Base-by-base conservation (phyloP, 2,329 filamentous ascomycete species). In the Arthrobotrys entomopaga region DNA sequence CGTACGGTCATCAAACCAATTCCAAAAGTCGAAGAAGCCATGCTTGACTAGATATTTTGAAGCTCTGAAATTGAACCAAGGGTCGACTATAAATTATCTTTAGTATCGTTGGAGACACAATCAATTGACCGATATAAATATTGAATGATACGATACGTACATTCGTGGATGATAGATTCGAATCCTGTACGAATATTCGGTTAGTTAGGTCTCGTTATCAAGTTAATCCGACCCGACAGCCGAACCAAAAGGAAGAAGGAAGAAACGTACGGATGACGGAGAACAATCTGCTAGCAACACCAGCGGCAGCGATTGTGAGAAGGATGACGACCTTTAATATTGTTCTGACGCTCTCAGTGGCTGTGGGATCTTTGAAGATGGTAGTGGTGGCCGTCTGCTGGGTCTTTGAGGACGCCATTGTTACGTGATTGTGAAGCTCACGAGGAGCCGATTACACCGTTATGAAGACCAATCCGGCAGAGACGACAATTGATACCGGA, bases 131-230 rank as follows among this genome's bases (percentile, higher is more conserved):
- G 26, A 34, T 34, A 6, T 34, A 5, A 10, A 57, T 22, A 22
- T n/a, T n/a, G n/a, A n/a, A n/a, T n/a, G n/a, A n/a, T n/a, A n/a
- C n/a, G 15, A 52, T 77, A 90, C 93, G 83, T 82, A 97, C 95
- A 99, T 86, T 99, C 95, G 86, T 99, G 95, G 81, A 99, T 99
- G 81, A 99, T 99, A 84, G 92, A 97, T 84, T 99, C 95, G 81
- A 99, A 99, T 78, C 91, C 91, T 94, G 80, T 34, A 34, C 29
- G 29, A 3, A 29, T 10, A 26, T 22, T 46, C 26, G n/a, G 48
- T 65, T 59, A 72, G 63, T 6, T 24, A n/a, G 11, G 29, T 38
- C 29, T 19, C 20, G 5, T n/a, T 10, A 42, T 42, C 34, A 63
- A 40, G 13, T 53, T 40, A 40, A n/a, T 50, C 16, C 1, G 10